A percentile compares a stretch with the other conserved stretches of the same genome.
Evolutionary conservation across 2,329 filamentous ascomycete species (phyloP).

Genomic region (Aaosphaeria arxii): DNA sequence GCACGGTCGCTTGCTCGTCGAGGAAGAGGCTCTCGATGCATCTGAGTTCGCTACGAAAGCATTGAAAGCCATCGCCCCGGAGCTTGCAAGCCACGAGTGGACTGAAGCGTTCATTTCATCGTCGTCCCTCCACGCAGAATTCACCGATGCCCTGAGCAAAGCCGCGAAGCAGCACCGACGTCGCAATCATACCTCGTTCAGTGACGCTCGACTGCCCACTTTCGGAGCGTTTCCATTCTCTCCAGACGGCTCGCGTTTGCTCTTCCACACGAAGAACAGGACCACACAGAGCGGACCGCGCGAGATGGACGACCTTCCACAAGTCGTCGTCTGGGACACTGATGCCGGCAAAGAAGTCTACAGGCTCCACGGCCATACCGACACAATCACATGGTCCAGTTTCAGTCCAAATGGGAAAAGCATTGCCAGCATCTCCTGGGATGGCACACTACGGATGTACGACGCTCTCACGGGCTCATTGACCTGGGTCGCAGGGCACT

Average conservation of each 20-base stretch:
- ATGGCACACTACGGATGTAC: slow-evolving; percentile 27
- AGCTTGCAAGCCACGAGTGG: slow-evolving; percentile 27
- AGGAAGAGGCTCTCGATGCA: slow-evolving; percentile 24
- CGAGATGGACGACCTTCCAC: slow-evolving; percentile 2
- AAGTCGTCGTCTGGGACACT: slow-evolving; percentile 18
- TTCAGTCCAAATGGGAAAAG: slow-evolving; percentile 19
- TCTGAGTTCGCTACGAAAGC: slow-evolving; percentile 19
- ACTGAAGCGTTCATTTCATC: slow-evolving; percentile 17
- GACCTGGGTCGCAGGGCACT: slow-evolving; percentile 14
- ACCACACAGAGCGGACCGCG: slow-evolving; percentile 9
- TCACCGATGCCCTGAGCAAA: slow-evolving; percentile 13
- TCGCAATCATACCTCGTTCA: slow-evolving; percentile 16
- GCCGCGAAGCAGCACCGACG: slow-evolving; percentile 18
- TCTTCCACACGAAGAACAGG: slow-evolving; percentile 13
- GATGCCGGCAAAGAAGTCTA: slow-evolving; percentile 10
- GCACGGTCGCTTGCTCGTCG: slow-evolving; percentile 21
- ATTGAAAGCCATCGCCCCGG: slow-evolving; percentile 20
- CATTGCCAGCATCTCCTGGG: slow-evolving; percentile 25
- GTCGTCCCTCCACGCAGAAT: slow-evolving; percentile 17
- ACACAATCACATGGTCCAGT: slow-evolving; percentile 23
- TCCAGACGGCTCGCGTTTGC: slow-evolving; percentile 13
- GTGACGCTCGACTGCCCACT: slow-evolving; percentile 9
- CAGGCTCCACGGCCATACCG: slow-evolving; percentile 21
- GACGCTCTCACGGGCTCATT: slow-evolving; percentile 14
- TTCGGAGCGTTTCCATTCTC: slow-evolving; percentile 16